Evolutionary conservation across 805 yeast species (phyloP), one percentile per base, ranked within the genome.

Genomic region (Starmerella scarabaei): DNA sequence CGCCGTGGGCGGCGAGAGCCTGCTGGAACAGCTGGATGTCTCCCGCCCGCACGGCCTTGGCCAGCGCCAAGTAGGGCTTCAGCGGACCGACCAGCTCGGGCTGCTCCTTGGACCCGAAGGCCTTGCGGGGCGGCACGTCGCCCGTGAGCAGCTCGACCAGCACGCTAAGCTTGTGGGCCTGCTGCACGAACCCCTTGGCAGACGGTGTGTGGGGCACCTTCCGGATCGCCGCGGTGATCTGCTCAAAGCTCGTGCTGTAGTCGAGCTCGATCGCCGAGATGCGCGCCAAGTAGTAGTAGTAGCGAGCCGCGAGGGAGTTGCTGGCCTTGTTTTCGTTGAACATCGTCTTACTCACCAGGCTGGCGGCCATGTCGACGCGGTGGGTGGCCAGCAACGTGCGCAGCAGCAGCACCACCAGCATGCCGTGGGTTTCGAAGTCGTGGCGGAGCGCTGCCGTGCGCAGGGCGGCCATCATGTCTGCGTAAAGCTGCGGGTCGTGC

Each of bases 91-190:
- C 75, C 53, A 75, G 63, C 34, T 65, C 63, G 14, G 72, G 63
- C 54, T 81, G 80, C 51, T 74, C 73, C 31, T 37, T 38, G 15
- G 47, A 41, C 5, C 49, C 50, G 68, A 91, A 91, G 28, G 73
- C 72, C 36, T 84, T 69, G 49, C 93, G 68, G 53, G 84, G 94
- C 15, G 98, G 98, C 50, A 91, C 79, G 53, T 91, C 98, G 43
- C 99, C 98, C 74, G 88, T 86, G 53, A 91, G 73, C 55, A 91
- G 68, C 63, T 91, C 95, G 53, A 91, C 82, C 43, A 86, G 70
- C 46, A 88, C 80, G 56, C 75, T 80, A 51, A 91, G 71, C 64
- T 91, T 91, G 50, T 86, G 76, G 3, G 95, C 91, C 38, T 81
- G 74, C 62, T 86, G 94, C 48, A 85, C 60, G 59, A 91, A 91